Evolutionary conservation across 164 flowering plant species (phyloP).

Genomic region (Stephania yunnanensis): DNA sequence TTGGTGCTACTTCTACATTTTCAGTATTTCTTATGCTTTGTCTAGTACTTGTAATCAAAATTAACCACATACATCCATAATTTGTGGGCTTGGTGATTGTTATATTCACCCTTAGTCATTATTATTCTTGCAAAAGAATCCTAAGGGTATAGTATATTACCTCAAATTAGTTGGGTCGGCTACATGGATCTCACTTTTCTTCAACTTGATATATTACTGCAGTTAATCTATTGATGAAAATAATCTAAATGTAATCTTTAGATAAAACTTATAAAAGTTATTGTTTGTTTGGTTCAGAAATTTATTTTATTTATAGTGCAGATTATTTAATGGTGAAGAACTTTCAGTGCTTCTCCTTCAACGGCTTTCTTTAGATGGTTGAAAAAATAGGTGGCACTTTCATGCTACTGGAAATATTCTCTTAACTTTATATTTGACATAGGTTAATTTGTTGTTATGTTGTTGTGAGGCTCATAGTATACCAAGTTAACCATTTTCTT

Average conservation of each 20-base stretch:
- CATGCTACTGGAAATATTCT: neutral
- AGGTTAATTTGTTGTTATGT: neutral
- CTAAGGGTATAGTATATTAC: neutral
- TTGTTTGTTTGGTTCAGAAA: conserved; percentile 17
- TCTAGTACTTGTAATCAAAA: neutral
- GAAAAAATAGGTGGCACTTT: neutral
- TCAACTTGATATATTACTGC: no score
- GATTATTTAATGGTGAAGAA: conserved; percentile 65
- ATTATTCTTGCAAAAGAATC: neutral
- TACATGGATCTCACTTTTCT: no score
- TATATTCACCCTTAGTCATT: neutral
- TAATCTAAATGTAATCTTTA: neutral
- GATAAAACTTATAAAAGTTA: neutral
- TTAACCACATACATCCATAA: neutral
- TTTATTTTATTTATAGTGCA: conserved; percentile 59
- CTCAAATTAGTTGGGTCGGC: no score
- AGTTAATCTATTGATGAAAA: no score
- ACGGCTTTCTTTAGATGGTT: neutral
- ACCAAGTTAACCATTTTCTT: neutral
- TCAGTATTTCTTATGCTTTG: neutral
- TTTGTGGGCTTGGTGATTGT: neutral
- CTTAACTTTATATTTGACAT: neutral
- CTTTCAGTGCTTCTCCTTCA: conserved; percentile 30
- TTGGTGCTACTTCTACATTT: no score
- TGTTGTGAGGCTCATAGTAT: neutral